Evolutionary conservation across 225 moss, liverwort and hornwort species (phyloP).

Genomic region (Asterella californica): DNA sequence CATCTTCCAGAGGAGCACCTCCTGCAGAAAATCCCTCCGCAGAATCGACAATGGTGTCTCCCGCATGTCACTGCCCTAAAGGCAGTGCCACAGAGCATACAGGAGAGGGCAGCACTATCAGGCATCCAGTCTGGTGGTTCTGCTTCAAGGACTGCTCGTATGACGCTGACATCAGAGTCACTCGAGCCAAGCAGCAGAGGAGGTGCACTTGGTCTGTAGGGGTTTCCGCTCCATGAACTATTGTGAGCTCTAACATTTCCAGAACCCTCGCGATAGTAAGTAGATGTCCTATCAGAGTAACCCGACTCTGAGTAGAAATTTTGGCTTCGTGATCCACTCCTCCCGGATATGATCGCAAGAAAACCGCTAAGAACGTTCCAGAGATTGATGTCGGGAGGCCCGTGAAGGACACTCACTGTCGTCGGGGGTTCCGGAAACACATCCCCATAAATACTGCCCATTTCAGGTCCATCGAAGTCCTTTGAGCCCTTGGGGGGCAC

Average conservation of each 20-base stretch:
- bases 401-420: conserved; percentile 37
- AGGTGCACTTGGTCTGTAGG: conserved; percentile 83
- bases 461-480: conserved; percentile 51
- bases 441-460: conserved; percentile 57
- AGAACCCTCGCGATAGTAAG: conserved; percentile 32
- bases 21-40: conserved; percentile 88
- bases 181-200: conserved; percentile 66
- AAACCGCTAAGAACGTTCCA: conserved; percentile 93
- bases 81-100: conserved; percentile 77
- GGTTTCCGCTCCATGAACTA: conserved; percentile 64
- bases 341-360: conserved; percentile 70
- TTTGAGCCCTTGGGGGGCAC: conserved; percentile 65
- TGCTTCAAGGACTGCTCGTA: conserved; percentile 73
- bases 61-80: conserved; percentile 86
- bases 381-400: conserved; percentile 57
- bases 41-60: conserved; percentile 92
- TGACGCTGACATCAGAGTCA: conserved; percentile 66
- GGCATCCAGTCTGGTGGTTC: conserved; percentile 98
- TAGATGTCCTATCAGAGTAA: conserved; percentile 35
- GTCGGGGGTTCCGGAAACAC: conserved; percentile 56
- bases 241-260: conserved; percentile 47
- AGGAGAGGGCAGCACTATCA: conserved; percentile 75
- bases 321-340: conserved; percentile 44
- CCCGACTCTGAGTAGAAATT: conserved; percentile 45
- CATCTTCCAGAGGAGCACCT: conserved; percentile 78